Evolutionary conservation across 2,329 filamentous ascomycete species (phyloP).

Genomic region (Dendrostoma leiphaemia): DNA sequence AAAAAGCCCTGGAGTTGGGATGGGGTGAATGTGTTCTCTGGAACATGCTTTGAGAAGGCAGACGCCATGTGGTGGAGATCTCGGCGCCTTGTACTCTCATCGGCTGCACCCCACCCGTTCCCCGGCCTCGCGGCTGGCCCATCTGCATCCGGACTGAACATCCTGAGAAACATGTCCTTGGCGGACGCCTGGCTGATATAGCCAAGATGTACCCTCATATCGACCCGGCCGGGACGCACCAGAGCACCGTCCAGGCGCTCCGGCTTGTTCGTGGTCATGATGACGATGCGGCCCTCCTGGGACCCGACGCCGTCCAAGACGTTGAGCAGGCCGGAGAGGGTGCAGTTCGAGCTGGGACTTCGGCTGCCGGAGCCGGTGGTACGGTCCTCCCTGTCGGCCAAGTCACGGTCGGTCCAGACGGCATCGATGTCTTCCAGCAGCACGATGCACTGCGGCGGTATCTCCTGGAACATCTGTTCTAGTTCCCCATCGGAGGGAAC

Average conservation of each 20-base stretch:
- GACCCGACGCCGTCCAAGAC: conserved; percentile 67
- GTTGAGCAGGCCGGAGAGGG: conserved; percentile 65
- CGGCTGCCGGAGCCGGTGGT: conserved; percentile 11
- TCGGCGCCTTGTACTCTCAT: background rate
- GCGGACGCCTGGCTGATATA: conserved; percentile 33
- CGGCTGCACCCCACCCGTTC: conserved; percentile 22
- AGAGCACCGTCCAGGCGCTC: conserved; percentile 61
- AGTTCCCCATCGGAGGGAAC: conserved; percentile 49
- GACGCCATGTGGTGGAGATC: conserved; percentile 24
- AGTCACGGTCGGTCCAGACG: conserved; percentile 22
- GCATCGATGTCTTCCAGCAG: conserved; percentile 55
- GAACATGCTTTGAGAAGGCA: conserved; percentile 29
- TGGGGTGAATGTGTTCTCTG: conserved; percentile 32
- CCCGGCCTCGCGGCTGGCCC: background rate
- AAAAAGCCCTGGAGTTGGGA: conserved; percentile 36
- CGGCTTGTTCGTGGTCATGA: conserved; percentile 70
- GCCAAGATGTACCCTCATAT: conserved; percentile 57
- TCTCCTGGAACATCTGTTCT: conserved; percentile 49
- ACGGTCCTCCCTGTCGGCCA: conserved; percentile 13
- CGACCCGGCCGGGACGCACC: conserved; percentile 60
- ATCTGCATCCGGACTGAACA: conserved; percentile 29
- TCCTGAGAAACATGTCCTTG: conserved; percentile 34
- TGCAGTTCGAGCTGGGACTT: conserved; percentile 18
- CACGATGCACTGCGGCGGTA: conserved; percentile 52
- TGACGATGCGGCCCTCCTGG: conserved; percentile 64